A percentile compares a stretch with the other conserved stretches of the same genome.
Evolutionary conservation across 306 rosid genomes (phyloP).

Genomic region (Bauhinia variegata): DNA sequence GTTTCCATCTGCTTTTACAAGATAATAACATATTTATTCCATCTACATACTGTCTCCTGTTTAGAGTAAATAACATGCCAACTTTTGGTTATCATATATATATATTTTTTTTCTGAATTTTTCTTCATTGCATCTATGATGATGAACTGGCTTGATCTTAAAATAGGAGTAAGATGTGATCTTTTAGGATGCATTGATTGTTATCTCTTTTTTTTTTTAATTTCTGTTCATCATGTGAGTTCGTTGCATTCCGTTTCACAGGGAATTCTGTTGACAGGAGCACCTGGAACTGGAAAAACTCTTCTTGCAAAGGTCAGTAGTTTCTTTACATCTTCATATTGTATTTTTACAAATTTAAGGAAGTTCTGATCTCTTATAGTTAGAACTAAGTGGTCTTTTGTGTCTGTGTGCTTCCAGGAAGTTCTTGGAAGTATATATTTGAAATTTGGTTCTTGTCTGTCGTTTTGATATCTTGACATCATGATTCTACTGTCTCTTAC

Average conservation of each 20-base stretch:
- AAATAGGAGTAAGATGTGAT: slow-evolving; percentile 22
- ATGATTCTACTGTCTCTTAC: not conserved
- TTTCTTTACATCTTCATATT: slow-evolving; percentile 21
- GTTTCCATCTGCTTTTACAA: not conserved
- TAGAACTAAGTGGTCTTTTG: slow-evolving; percentile 10
- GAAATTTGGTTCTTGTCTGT: slow-evolving; percentile 6
- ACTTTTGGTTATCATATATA: not conserved
- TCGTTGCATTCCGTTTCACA: slow-evolving; percentile 47
- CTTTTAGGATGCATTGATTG: slow-evolving; percentile 15
- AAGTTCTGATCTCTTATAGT: not conserved
- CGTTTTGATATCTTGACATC: slow-evolving; percentile 21
- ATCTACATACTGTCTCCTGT: slow-evolving; percentile 27
- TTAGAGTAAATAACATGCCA: slow-evolving; percentile 15
- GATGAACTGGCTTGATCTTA: slow-evolving; percentile 29
- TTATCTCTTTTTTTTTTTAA: slow-evolving; percentile 3
- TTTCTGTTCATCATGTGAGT: slow-evolving; percentile 35
- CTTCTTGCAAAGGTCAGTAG: slow-evolving; percentile 89
- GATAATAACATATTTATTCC: slow-evolving; percentile 26
- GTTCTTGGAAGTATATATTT: slow-evolving; percentile 27
- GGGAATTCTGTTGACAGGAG: slow-evolving; percentile 99
- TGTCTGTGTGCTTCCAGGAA: slow-evolving; percentile 3
- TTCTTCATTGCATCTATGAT: slow-evolving; percentile 17
- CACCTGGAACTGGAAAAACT: slow-evolving; percentile 99
- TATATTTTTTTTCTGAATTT: not conserved
- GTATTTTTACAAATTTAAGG: slow-evolving; percentile 3